Conservation (phyloP, 495 filamentous ascomycete genomes). For the Penicillium coprophilum region DNA sequence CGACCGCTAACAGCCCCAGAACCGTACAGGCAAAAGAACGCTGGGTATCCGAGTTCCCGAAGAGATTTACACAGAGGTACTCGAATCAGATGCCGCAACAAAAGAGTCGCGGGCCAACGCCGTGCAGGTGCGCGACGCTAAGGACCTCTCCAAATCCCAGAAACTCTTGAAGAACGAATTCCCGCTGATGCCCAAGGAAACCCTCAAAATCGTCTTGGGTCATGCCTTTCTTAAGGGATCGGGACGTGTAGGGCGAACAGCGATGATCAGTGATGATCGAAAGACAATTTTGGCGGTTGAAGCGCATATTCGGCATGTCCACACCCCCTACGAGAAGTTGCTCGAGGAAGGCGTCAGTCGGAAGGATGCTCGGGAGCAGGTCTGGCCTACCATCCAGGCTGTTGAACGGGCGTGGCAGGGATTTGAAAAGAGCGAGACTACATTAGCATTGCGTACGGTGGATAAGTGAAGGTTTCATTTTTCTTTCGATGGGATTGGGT, state of each 20-base stretch:
- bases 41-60: constrained; percentile 50
- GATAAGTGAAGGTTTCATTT: background rate
- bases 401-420: constrained; percentile 39
- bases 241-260: constrained; percentile 48
- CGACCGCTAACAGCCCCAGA: constrained; percentile 17
- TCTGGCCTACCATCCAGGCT: constrained; percentile 28
- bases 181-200: constrained; percentile 42
- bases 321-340: constrained; percentile 48
- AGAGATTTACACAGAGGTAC: constrained; percentile 36
- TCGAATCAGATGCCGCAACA: constrained; percentile 33
- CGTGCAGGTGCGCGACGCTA: constrained; percentile 38
- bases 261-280: constrained; percentile 32
- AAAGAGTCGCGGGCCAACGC: constrained; percentile 41
- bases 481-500: background rate
- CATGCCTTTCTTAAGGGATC: constrained; percentile 52
- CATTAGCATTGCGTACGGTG: constrained; percentile 1
- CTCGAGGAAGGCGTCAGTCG: constrained; percentile 30
- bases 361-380: constrained; percentile 26
- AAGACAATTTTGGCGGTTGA: constrained; percentile 48
- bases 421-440: background rate
- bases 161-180: constrained; percentile 38
- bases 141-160: constrained; percentile 32
- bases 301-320: constrained; percentile 52
- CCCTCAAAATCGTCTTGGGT: constrained; percentile 38
- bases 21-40: constrained; percentile 32